phyloP scores from a whole-genome alignment of 805 yeast species.

The Ogataea methylovora region DNA sequence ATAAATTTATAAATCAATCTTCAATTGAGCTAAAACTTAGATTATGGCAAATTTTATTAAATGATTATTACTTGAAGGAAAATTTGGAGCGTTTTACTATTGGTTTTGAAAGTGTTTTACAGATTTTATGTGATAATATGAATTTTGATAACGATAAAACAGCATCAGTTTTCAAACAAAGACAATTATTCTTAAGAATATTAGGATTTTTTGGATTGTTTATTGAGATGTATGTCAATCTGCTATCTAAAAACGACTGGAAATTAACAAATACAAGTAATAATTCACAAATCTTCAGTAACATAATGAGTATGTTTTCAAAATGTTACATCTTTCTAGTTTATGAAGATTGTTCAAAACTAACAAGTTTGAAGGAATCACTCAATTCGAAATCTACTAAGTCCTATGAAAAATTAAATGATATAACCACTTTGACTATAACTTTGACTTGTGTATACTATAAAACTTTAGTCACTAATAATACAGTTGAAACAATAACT shows the following conservation, averaged over 20 bases:
- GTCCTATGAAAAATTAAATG: conserved; percentile 39
- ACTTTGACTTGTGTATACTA: conserved; percentile 34
- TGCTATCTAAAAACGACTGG: conserved; percentile 29
- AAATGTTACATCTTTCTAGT: conserved; percentile 41
- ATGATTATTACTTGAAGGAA: conserved; percentile 34
- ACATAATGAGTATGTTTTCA: conserved; percentile 27
- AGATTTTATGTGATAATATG: conserved; percentile 31
- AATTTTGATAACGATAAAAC: conserved; percentile 15
- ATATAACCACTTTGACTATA: conserved; percentile 31
- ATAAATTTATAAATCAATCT: conserved; percentile 51
- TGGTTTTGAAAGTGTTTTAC: conserved; percentile 47
- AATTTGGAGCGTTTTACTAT: conserved; percentile 29
- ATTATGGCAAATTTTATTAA: conserved; percentile 68
- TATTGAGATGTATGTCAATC: conserved; percentile 28
- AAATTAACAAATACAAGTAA: conserved; percentile 5
- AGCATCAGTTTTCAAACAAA: conserved; percentile 27
- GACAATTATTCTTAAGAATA: conserved; percentile 36
- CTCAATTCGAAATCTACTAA: conserved; percentile 33
- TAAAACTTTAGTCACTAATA: conserved; percentile 2
- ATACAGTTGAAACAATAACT: conserved; percentile 18
- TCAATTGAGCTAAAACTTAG: conserved; percentile 61
- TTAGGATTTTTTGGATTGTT: conserved; percentile 49
- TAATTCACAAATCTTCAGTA: conserved; percentile 8
- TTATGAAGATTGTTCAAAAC: conserved; percentile 43
- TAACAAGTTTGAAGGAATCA: conserved; percentile 30